Evolutionary conservation across 202 grass and related monocot species (phyloP), one percentile per base, ranked within the genome.

Genomic region (Digitaria exilis): DNA sequence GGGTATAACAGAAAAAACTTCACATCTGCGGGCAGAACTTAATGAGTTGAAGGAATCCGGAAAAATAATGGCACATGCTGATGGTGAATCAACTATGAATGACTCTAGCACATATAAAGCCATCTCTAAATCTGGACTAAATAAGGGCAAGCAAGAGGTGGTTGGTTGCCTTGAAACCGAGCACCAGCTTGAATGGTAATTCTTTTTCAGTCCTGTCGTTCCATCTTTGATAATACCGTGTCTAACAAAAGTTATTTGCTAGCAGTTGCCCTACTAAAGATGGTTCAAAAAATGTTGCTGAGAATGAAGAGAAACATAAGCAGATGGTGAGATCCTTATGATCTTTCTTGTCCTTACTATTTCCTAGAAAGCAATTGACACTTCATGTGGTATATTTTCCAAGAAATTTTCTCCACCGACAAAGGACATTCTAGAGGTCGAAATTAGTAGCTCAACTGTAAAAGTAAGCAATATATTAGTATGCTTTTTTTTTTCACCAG

Each of bases 251-350:
- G 12, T 29, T 60, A 11, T 24, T 70, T 81, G 42, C 30, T 70
- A 61, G 77, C 75, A 77, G 84, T 80, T 78, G 3, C 64, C 30
- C 73, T 75, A 28, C 21, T 42, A 84, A 87, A 59, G 80, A 85
- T 78, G 83, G 67, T 54, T 48, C 77, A 75, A 91, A 92, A 70
- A 75, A 35, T 89, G 67, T 59, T 26, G 7, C 79, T 32, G 69
- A 64, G 25, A 82, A 78, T 75, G 80, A 91, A 79, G 92, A 89
- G 13, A 84, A 95, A 52, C 91, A 95, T 85, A 17, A 73, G 35
- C 58, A 72, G 25, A 87, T 87, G 61, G 96, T 98, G 89, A 87
- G 85, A 87, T 92, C 32, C 8, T 43, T 79, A 34, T 55, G 43
- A 54, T 52, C 2, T 34, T 75, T 76, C 13, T 41, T 87, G 71